Evolutionary conservation across 1,139 yeast genomes (phyloP).

Genomic region (Ogataea hybrid): DNA sequence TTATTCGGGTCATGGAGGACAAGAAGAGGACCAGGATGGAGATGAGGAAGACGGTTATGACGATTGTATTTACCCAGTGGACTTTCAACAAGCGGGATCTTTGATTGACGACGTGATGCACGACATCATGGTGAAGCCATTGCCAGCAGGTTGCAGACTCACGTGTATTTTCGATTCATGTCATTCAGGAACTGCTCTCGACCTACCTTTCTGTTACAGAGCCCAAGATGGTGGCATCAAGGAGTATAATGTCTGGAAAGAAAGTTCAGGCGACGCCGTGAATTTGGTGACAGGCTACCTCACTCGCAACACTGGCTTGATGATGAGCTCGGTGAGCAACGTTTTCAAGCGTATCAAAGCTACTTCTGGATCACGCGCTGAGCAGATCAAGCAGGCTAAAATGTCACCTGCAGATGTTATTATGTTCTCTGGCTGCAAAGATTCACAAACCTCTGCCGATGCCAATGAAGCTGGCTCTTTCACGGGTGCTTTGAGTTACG

Average conservation of each 20-base stretch:
- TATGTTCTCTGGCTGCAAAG: constrained; percentile 87
- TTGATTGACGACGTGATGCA: constrained; percentile 86
- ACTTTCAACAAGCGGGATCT: constrained; percentile 57
- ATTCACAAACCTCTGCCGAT: constrained; percentile 80
- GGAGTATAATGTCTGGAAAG: constrained; percentile 85
- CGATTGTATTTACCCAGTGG: constrained; percentile 90
- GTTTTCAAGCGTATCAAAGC: constrained; percentile 46
- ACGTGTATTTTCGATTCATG: constrained; percentile 92
- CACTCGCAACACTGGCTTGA: constrained; percentile 63
- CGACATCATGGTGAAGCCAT: constrained; percentile 70
- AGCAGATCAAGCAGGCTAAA: constrained; percentile 52
- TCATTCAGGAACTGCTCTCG: constrained; percentile 90
- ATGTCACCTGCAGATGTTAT: constrained; percentile 89
- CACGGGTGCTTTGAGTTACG: constrained; percentile 95
- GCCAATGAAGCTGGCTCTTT: constrained; percentile 73
- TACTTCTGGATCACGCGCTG: constrained; percentile 33
- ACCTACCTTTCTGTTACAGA: constrained; percentile 83
- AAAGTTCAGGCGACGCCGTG: constrained; percentile 76
- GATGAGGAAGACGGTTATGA: constrained; percentile 92
- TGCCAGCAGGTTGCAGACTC: constrained; percentile 80
- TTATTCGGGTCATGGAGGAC: constrained; percentile 95
- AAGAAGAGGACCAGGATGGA: constrained; percentile 73
- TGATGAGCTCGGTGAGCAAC: constrained; percentile 45
- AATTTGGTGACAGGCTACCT: constrained; percentile 72
- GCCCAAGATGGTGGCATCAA: constrained; percentile 83